These are phyloP conservation scores for Coprinopsis sp. DNA, from an alignment of 768 basidiomycete species.

Conservation along the genomic window DNA sequence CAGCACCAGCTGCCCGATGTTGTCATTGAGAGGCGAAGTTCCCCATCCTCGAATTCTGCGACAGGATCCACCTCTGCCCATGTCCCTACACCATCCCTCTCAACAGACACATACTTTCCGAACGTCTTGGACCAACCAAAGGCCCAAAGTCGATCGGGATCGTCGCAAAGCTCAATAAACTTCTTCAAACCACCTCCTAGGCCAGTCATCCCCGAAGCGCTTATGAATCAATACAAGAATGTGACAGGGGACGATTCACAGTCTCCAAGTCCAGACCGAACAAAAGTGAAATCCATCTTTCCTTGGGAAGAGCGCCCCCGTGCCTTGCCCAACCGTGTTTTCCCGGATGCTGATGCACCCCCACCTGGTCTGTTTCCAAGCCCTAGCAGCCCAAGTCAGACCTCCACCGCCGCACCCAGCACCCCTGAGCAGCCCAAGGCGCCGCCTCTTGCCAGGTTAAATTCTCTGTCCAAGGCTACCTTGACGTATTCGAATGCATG, in stretches of 20 bases:
- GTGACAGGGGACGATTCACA: slow-evolving; percentile 47
- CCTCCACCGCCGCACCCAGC: slow-evolving; percentile 31
- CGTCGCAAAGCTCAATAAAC: slow-evolving; percentile 36
- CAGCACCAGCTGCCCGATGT: slow-evolving; percentile 14
- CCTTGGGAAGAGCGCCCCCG: slow-evolving; percentile 91
- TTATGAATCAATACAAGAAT: slow-evolving; percentile 66
- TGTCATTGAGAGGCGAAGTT: too few species aligned
- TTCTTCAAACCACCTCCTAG: slow-evolving; percentile 61
- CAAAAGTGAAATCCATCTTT: slow-evolving; percentile 75
- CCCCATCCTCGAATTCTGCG: too few species aligned
- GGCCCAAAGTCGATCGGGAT: slow-evolving; percentile 8
- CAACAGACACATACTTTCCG: slow-evolving; percentile 72
- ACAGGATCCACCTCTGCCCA: slow-evolving; percentile 13
- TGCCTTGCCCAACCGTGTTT: slow-evolving; percentile 62
- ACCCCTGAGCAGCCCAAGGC: slow-evolving; percentile 30
- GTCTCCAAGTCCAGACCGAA: slow-evolving; percentile 59
- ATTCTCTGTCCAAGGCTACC: slow-evolving; percentile 43
- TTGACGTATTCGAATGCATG: slow-evolving; percentile 77
- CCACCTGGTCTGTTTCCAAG: slow-evolving; percentile 42
- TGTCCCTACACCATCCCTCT: slow-evolving; percentile 36
- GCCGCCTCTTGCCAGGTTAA: slow-evolving; percentile 16
- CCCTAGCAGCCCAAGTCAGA: slow-evolving; percentile 30
- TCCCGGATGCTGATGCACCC: slow-evolving; percentile 61
- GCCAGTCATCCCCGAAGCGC: slow-evolving; percentile 59
- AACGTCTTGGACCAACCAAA: slow-evolving; percentile 74